Percentiles rank a stretch among this genome's conserved stretches.
Evolutionary conservation across 768 basidiomycete genomes (phyloP).

Genomic region (Mycena galopus): DNA sequence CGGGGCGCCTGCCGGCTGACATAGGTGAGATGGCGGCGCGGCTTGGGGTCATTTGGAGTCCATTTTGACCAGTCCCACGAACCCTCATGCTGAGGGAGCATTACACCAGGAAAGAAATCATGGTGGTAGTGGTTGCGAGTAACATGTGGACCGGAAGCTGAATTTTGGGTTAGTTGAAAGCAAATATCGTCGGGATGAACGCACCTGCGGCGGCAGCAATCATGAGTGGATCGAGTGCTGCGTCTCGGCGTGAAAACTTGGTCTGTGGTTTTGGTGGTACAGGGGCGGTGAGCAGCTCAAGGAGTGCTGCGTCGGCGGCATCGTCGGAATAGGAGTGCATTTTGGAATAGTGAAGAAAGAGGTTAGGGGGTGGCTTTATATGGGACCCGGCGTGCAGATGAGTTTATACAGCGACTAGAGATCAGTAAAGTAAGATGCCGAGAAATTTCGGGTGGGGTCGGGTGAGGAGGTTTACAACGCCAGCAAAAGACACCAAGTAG

Average conservation of each 20-base stretch:
- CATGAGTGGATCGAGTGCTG: conserved; percentile 82
- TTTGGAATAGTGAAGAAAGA: conserved; percentile 17
- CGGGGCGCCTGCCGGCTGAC: conserved; percentile 84
- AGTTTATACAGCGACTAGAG: background rate
- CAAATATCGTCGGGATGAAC: background rate
- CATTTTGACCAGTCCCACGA: conserved; percentile 73
- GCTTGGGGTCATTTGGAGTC: conserved; percentile 57
- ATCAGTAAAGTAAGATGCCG: no score
- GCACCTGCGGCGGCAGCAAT: conserved; percentile 72
- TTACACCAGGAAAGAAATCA: conserved; percentile 76
- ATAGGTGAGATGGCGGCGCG: conserved; percentile 68
- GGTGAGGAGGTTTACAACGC: no score
- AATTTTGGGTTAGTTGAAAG: background rate
- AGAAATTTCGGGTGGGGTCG: no score
- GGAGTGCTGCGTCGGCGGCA: conserved; percentile 69
- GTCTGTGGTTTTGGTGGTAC: conserved; percentile 49
- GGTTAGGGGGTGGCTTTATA: background rate
- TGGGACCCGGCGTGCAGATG: background rate
- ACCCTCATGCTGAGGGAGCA: conserved; percentile 64
- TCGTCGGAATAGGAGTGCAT: conserved; percentile 36
- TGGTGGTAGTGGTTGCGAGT: conserved; percentile 92
- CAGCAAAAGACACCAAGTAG: no score
- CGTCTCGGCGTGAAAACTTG: conserved; percentile 71
- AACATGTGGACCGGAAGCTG: conserved; percentile 79
- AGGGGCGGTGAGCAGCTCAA: conserved; percentile 75